Evolutionary conservation across 345 rosid genomes (phyloP).

Genomic region (Rhizophora apiculata): DNA sequence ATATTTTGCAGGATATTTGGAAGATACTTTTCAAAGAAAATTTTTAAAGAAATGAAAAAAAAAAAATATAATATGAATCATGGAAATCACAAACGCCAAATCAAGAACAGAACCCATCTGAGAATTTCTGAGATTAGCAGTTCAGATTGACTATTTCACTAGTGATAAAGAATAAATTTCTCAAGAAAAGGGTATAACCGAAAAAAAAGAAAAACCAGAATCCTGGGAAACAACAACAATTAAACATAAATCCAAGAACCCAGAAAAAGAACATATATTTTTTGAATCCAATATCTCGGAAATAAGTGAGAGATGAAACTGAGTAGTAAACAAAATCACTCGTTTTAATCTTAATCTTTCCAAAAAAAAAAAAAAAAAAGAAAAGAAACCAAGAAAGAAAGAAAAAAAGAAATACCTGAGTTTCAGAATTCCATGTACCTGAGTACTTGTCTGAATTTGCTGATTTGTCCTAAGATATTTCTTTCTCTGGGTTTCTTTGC

Average conservation of each 20-base stretch:
- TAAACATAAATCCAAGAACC: constrained; percentile 1
- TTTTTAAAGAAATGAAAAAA: no score
- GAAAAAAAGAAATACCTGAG: background rate
- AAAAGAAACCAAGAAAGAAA: background rate
- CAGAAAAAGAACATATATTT: background rate
- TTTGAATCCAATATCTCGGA: no score
- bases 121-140: background rate
- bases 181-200: background rate
- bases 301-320: no score
- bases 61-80: background rate
- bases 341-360: no score
- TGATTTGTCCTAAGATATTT: constrained; percentile 4
- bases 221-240: background rate
- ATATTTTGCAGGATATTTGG: no score
- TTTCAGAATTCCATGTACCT: background rate
- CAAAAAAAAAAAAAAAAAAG: background rate
- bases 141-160: background rate
- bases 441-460: background rate
- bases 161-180: background rate
- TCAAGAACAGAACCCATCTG: background rate
- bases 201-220: background rate
- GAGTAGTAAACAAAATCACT: no score
- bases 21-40: no score
- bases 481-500: background rate
- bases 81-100: background rate